Percentiles rank a stretch among this genome's conserved stretches.
Conservation (phyloP, 352 stramenopile genomes). For the Lagenidium giganteum region DNA sequence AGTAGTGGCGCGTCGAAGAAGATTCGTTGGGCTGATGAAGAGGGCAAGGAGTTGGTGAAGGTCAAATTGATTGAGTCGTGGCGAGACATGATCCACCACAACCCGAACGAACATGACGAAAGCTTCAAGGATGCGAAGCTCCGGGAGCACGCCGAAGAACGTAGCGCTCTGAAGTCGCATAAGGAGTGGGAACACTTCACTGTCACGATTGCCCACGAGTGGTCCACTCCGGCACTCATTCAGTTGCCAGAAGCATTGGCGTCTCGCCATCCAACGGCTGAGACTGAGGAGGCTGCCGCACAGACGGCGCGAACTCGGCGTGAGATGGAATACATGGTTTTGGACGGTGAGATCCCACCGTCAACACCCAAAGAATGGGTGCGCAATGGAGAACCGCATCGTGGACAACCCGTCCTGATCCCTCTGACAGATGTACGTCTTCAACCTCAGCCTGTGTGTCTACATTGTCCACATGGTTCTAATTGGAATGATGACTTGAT, state of each 20-base stretch:
- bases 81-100: conserved; percentile 66
- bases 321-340: conserved; percentile 80
- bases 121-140: conserved; percentile 82
- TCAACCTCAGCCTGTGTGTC: no score
- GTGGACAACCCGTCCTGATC: conserved; percentile 50
- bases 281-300: conserved; percentile 58
- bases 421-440: conserved; percentile 67
- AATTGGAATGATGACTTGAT: no score
- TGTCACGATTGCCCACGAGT: conserved; percentile 50
- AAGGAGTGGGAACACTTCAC: conserved; percentile 50
- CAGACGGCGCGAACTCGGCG: conserved; percentile 65
- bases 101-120: conserved; percentile 52
- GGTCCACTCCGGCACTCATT: conserved; percentile 57
- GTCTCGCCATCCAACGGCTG: conserved; percentile 20
- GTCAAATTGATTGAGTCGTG: conserved; percentile 85
- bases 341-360: conserved; percentile 76
- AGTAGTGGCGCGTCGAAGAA: conserved; percentile 37
- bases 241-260: conserved; percentile 54
- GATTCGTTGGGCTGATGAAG: conserved; percentile 82
- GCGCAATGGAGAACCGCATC: conserved; percentile 57
- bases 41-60: conserved; percentile 68
- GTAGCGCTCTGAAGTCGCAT: conserved; percentile 53
- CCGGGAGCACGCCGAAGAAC: conserved; percentile 77
- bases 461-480: no score
- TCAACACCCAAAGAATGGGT: conserved; percentile 76